Base-by-base conservation (phyloP, 805 yeast species). In the Pichia insulana region DNA sequence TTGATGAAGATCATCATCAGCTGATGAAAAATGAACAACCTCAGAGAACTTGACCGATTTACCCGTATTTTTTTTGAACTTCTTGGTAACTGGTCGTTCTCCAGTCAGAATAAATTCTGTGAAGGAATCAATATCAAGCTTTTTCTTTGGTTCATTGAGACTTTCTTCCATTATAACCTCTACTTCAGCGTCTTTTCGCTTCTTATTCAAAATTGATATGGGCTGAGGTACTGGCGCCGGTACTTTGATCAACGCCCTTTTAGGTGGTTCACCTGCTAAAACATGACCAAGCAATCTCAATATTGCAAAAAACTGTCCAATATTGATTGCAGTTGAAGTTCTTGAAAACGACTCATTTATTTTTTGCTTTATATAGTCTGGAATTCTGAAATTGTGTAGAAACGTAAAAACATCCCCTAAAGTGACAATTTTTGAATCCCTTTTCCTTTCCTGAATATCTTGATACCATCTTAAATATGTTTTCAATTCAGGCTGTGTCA, bases 391-490 rank as follows among this genome's bases (percentile, higher is more conserved):
- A 59, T 90, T 89, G 52, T 71, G 69, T 45, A 92, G 67, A 58
- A 90, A 90, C 37, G 67, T 66, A 61, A 83, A 78, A n/a, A 86
- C 84, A 58, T 92, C 97, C 10, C 70, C 73, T 48, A 90, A 64
- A 4, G 79, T 70, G 7, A 90, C 78, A 27, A 84, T 50, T 46
- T 80, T 71, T 34, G 79, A 71, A 31, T 79, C 78, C 4, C 30
- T 17, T 48, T 83, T 82, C 41, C 89, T 73, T 36, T 83, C 71
- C 30, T 83, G 72, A 27, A 90, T 76, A 55, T 86, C 89, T 50
- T 87, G 82, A 60, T 89, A 90, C 98, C 98, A 90, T 50, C 96
- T 69, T 51, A 90, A 74, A 61, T 90, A 90, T 1, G 96, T 83
- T 53, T 81, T 77, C 11, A 78, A 74, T 61, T 90, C 98, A 43